Conservation (phyloP, 257 asterid genomes). For the Scutellaria galericulata region DNA sequence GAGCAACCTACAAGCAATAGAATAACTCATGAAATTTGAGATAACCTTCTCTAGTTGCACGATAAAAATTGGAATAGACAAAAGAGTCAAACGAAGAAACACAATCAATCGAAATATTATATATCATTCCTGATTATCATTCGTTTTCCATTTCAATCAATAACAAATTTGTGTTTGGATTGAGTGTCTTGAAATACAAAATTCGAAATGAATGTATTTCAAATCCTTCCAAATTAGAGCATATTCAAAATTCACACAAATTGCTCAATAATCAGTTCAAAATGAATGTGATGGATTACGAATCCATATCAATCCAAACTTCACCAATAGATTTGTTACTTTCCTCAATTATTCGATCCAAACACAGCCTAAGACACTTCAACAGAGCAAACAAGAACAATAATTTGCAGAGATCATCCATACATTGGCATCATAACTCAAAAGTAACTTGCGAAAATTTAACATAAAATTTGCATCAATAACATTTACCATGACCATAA, state of each 20-base stretch:
- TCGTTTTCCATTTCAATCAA: conserved; percentile 4
- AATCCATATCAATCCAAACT: neutral
- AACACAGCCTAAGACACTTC: neutral
- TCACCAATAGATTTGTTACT: no score
- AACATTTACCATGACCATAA: neutral
- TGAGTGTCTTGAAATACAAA: no score
- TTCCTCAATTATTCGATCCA: no score
- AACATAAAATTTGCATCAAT: neutral
- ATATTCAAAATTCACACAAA: no score
- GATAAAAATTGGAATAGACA: neutral
- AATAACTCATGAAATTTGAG: neutral
- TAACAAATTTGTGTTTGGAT: neutral
- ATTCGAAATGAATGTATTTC: no score
- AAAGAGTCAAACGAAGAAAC: neutral
- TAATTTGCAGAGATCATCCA: neutral
- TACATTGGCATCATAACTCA: conserved; percentile 22
- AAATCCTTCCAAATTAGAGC: no score
- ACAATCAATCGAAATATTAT: conserved; percentile 6
- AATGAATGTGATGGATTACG: neutral
- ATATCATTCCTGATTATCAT: neutral
- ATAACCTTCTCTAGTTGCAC: neutral
- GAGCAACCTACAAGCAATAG: neutral
- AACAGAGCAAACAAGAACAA: conserved; percentile 8
- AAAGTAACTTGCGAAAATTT: neutral
- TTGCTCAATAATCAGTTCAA: no score